Percentiles rank a stretch among this genome's conserved stretches.
Conservation (phyloP, 1,284 basidiomycete species). For the Boletus semigastroideus region DNA sequence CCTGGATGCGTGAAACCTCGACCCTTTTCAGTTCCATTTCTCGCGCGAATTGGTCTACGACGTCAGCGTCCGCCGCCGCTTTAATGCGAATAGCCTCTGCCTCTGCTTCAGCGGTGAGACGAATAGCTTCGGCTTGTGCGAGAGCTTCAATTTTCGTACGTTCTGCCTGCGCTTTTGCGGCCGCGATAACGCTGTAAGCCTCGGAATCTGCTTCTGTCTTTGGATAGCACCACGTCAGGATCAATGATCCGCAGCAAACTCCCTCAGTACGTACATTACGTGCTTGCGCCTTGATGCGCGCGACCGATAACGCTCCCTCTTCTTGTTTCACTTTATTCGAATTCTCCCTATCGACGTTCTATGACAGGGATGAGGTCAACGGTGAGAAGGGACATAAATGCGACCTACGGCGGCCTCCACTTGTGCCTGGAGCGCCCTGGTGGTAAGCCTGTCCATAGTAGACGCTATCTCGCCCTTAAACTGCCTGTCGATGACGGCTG, state of each 20-base stretch:
- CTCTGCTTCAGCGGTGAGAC: constrained; percentile 69
- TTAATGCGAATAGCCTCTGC: constrained; percentile 66
- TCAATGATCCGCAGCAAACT: background rate
- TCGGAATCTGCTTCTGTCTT: constrained; percentile 70
- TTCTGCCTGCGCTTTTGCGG: constrained; percentile 73
- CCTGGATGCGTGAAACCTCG: constrained; percentile 61
- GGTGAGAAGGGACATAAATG: background rate
- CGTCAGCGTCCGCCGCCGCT: constrained; percentile 58
- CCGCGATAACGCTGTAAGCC: constrained; percentile 69
- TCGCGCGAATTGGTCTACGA: constrained; percentile 65
- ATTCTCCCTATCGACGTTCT: constrained; percentile 83
- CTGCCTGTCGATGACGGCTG: constrained; percentile 78
- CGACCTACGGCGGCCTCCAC: constrained; percentile 73
- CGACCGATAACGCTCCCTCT: constrained; percentile 71
- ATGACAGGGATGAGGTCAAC: background rate
- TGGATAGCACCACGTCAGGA: constrained; percentile 9
- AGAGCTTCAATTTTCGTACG: constrained; percentile 68
- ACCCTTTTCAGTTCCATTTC: constrained; percentile 71
- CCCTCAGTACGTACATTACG: constrained; percentile 47
- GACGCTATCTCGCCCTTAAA: constrained; percentile 81
- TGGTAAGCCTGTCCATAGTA: constrained; percentile 82
- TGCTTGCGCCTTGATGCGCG: constrained; percentile 69
- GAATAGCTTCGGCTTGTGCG: constrained; percentile 71
- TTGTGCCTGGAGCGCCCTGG: constrained; percentile 76
- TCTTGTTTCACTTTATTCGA: constrained; percentile 83